Conservation (phyloP, 805 yeast species). For the Schizosaccharomyces octosporus region DNA sequence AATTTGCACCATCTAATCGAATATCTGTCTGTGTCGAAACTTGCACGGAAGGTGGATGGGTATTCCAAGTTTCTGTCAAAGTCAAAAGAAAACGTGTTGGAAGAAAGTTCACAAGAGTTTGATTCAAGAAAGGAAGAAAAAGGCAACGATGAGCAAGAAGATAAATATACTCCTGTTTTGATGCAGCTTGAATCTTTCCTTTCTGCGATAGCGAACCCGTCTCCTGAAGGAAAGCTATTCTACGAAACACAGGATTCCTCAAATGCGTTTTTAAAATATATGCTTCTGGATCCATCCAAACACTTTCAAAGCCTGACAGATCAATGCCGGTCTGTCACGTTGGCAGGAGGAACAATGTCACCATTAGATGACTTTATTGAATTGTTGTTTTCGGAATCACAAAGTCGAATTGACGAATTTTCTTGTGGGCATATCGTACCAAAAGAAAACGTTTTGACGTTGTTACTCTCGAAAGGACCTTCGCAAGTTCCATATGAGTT, state of each 20-base stretch:
- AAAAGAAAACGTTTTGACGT: slow-evolving; percentile 34
- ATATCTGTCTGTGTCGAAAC: slow-evolving; percentile 41
- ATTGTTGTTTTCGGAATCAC: slow-evolving; percentile 38
- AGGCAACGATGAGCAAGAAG: background rate
- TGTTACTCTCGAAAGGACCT: slow-evolving; percentile 20
- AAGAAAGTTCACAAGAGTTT: background rate
- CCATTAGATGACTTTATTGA: slow-evolving; percentile 45
- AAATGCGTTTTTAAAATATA: slow-evolving; percentile 27
- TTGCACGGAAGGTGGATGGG: slow-evolving; percentile 62
- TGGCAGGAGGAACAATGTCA: slow-evolving; percentile 93
- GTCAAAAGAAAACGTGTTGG: slow-evolving; percentile 5
- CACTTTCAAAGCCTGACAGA: slow-evolving; percentile 41
- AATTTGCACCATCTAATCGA: slow-evolving; percentile 43
- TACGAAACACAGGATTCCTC: slow-evolving; percentile 5
- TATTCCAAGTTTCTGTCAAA: slow-evolving; percentile 22
- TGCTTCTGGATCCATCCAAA: slow-evolving; percentile 57
- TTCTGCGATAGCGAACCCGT: slow-evolving; percentile 41
- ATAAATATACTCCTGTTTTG: slow-evolving; percentile 25
- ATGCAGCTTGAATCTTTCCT: slow-evolving; percentile 45
- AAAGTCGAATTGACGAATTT: slow-evolving; percentile 24
- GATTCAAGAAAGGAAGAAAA: too few species aligned
- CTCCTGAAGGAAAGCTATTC: slow-evolving; percentile 55
- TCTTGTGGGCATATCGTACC: slow-evolving; percentile 76
- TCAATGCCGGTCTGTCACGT: slow-evolving; percentile 39
- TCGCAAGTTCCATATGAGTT: slow-evolving; percentile 26